Evolutionary conservation across 371 early-diverging fungal species (phyloP).

Genomic region (Saksenaea oblongispora): DNA sequence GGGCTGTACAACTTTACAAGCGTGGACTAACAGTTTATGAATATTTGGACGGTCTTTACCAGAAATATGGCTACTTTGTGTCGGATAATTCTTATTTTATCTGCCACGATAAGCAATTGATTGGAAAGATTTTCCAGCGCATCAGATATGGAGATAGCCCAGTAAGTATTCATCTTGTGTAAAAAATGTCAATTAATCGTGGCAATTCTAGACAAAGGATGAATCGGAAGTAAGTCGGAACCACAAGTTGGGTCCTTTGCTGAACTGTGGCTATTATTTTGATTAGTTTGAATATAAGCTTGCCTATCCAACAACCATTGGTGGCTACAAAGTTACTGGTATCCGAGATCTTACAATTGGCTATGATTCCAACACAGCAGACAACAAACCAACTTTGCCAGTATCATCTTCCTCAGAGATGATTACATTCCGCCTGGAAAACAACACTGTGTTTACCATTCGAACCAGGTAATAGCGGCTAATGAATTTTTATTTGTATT

Average conservation of each 20-base stretch:
- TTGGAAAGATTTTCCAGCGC: conserved; percentile 70
- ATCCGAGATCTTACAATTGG: conserved; percentile 91
- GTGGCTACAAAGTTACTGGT: conserved; percentile 64
- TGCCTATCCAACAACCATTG: conserved; percentile 75
- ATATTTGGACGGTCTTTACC: conserved; percentile 74
- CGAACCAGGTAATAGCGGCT: conserved; percentile 63
- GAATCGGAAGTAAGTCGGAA: neutral
- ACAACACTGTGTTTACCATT: conserved; percentile 72
- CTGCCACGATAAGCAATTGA: conserved; percentile 75
- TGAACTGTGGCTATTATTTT: neutral
- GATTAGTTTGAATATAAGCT: conserved; percentile 40
- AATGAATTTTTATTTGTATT: neutral
- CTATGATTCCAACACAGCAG: conserved; percentile 74
- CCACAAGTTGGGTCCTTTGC: neutral
- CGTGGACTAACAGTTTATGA: conserved; percentile 61
- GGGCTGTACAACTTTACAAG: conserved; percentile 70
- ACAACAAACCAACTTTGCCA: conserved; percentile 71
- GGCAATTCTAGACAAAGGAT: neutral
- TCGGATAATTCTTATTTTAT: conserved; percentile 89
- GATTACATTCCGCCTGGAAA: conserved; percentile 87
- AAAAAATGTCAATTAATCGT: neutral
- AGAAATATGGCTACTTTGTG: conserved; percentile 85
- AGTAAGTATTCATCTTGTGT: conserved; percentile 17
- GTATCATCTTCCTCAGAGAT: conserved; percentile 85
- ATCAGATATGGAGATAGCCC: conserved; percentile 75